phyloP scores from a whole-genome alignment of 1,139 yeast genomes.

The Scheffersomyces parashehatae region DNA sequence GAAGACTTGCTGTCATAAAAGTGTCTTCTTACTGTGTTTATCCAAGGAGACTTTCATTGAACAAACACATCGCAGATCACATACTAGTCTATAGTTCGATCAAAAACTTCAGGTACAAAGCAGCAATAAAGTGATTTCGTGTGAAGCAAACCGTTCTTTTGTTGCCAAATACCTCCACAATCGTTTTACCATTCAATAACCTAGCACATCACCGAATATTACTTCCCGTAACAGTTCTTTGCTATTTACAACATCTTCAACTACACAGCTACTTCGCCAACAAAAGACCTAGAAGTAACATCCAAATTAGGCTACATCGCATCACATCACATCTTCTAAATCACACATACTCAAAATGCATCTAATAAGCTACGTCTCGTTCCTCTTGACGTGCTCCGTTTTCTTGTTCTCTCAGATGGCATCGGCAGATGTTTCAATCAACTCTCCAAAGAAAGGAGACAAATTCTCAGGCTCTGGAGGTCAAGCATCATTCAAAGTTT shows the following conservation, averaged over 20 bases:
- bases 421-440: constrained; percentile 58
- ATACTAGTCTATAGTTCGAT: too few relatives aligned
- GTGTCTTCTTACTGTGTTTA: too few relatives aligned
- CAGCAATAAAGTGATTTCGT: too few relatives aligned
- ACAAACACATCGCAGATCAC: too few relatives aligned
- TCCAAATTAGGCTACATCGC: background rate
- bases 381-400: constrained; percentile 5
- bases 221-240: too few relatives aligned
- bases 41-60: too few relatives aligned
- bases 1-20: too few relatives aligned
- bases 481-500: constrained; percentile 45
- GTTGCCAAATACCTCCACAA: too few relatives aligned
- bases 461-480: constrained; percentile 53
- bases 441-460: constrained; percentile 52
- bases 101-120: too few relatives aligned
- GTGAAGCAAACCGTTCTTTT: too few relatives aligned
- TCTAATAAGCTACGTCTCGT: background rate
- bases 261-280: constrained; percentile 1
- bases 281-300: constrained; percentile 5
- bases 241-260: background rate
- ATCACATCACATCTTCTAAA: background rate
- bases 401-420: constrained; percentile 10
- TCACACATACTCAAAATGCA: background rate
- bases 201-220: too few relatives aligned
- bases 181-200: too few relatives aligned